phyloP scores from a whole-genome alignment of 2,329 filamentous ascomycete genomes.

The Hypoxylon sp. region DNA sequence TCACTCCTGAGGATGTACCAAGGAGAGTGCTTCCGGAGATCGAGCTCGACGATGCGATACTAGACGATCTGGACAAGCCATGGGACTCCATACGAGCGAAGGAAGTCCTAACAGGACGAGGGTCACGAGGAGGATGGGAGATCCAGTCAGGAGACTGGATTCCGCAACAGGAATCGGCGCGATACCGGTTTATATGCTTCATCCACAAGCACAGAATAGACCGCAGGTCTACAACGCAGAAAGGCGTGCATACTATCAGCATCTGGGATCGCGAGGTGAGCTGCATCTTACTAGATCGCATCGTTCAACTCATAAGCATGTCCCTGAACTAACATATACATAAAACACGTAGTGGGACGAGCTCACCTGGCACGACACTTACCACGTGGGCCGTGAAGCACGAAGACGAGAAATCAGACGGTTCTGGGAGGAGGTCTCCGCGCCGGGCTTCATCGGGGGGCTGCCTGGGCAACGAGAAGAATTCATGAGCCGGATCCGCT shows the following conservation, averaged over 20 bases:
- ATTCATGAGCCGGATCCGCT: conserved; percentile 41
- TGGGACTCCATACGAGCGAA: conserved; percentile 27
- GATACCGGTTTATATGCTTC: conserved; percentile 48
- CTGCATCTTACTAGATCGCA: background rate
- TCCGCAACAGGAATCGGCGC: conserved; percentile 7
- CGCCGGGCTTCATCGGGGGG: conserved; percentile 11
- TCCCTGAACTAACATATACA: background rate
- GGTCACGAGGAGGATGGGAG: background rate
- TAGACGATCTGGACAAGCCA: conserved; percentile 28
- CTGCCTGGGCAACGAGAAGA: background rate
- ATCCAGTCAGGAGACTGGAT: background rate
- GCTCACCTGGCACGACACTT: conserved; percentile 48
- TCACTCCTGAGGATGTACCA: conserved; percentile 16
- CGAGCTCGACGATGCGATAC: conserved; percentile 25
- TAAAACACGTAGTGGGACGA: conserved; percentile 35
- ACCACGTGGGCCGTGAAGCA: conserved; percentile 25
- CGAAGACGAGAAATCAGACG: conserved; percentile 37
- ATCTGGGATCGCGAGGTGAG: conserved; percentile 49
- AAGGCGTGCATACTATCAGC: conserved; percentile 45
- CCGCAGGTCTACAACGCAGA: conserved; percentile 20
- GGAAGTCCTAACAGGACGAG: background rate
- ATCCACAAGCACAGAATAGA: conserved; percentile 45
- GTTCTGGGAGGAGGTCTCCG: conserved; percentile 32
- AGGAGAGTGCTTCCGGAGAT: background rate
- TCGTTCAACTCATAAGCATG: too few relatives aligned